Evolutionary conservation across 331 rosid species (phyloP).

Genomic region (Pyracantha coccinea): DNA sequence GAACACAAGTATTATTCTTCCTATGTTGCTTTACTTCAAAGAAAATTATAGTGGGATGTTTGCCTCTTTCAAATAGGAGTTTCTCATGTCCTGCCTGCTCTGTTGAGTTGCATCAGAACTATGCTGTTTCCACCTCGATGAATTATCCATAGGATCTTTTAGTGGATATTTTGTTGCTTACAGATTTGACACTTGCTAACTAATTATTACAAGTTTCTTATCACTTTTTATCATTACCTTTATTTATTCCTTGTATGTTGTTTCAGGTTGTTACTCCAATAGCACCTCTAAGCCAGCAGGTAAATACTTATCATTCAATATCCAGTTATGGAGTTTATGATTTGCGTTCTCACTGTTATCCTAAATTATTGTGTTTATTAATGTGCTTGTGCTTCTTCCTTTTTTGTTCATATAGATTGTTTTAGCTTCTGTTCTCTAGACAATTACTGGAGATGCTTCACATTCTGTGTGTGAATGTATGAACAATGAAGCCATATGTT

Average conservation of each 20-base stretch:
- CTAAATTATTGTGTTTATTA: background rate
- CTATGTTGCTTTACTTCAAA: background rate
- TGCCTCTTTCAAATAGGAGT: background rate
- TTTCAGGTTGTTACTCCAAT: conserved; percentile 97
- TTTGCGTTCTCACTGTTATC: background rate
- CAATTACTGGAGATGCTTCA: background rate
- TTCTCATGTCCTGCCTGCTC: background rate
- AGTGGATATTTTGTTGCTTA: background rate
- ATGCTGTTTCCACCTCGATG: background rate
- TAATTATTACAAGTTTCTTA: no score
- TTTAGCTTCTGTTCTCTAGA: background rate
- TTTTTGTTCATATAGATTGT: background rate
- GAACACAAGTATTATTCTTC: background rate
- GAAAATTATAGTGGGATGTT: background rate
- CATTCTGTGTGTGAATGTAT: background rate
- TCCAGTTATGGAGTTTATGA: background rate
- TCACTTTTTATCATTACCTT: background rate
- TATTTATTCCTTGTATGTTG: background rate
- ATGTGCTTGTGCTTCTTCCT: background rate
- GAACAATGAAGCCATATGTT: background rate
- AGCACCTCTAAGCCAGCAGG: conserved; percentile 99
- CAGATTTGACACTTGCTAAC: background rate
- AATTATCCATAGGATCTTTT: background rate
- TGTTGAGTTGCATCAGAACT: background rate
- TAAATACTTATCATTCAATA: conserved; percentile 10